A percentile compares a stretch with the other conserved stretches of the same genome.
phyloP scores from a whole-genome alignment of 208 protist species.

The Leptomonas seymouri region DNA sequence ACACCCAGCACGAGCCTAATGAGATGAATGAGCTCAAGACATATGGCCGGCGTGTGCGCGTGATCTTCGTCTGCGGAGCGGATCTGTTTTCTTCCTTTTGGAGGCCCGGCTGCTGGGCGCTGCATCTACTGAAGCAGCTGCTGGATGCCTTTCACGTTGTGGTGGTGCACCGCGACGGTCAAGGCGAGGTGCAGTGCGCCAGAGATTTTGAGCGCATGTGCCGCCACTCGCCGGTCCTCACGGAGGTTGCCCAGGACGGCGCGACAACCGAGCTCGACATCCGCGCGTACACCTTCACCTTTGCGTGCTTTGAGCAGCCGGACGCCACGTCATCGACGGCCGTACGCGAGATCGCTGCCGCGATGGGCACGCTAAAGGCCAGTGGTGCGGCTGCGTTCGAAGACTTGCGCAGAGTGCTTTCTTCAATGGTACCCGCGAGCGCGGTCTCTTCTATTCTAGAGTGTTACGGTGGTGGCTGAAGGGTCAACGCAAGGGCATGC shows the following conservation, averaged over 20 bases:
- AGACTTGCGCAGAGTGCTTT: conserved; percentile 2
- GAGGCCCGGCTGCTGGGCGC: conserved; percentile 59
- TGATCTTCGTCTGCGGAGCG: conserved; percentile 70
- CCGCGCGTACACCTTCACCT: conserved; percentile 45
- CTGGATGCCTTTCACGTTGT: conserved; percentile 60
- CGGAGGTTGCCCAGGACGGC: conserved; percentile 23
- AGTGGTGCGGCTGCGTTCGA: background rate
- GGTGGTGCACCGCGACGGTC: conserved; percentile 36
- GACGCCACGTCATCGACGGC: conserved; percentile 63
- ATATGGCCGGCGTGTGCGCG: conserved; percentile 36
- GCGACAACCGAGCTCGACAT: conserved; percentile 42
- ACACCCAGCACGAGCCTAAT: conserved; percentile 30
- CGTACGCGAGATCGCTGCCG: conserved; percentile 42
- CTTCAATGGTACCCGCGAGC: conserved; percentile 29
- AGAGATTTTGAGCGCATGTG: conserved; percentile 16
- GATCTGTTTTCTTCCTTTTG: conserved; percentile 84
- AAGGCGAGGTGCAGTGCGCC: background rate
- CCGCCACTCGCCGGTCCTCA: conserved; percentile 21
- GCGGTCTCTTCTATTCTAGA: conserved; percentile 13
- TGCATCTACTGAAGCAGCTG: conserved; percentile 56
- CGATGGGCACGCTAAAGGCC: background rate
- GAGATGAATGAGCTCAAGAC: conserved; percentile 14
- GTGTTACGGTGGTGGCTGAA: conserved; percentile 13
- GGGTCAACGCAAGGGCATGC: background rate
- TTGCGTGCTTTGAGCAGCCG: conserved; percentile 32